Conservation (phyloP, 345 rosid genomes). For the Lenwebbia sp. region DNA sequence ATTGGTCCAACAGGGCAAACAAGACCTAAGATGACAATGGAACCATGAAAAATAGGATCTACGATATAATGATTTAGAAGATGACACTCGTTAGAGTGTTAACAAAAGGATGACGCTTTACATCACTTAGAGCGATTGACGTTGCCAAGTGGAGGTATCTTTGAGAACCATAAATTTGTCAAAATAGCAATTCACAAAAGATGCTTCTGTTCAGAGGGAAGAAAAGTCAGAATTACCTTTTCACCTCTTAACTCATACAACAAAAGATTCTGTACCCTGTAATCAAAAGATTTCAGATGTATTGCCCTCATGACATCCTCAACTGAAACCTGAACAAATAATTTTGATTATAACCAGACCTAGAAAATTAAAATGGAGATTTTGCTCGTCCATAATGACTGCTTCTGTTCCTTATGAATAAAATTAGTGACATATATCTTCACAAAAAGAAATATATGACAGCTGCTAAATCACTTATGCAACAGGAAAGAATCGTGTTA, state of each 20-base stretch:
- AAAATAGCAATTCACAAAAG: neutral
- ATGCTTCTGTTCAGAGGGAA: neutral
- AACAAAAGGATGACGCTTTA: neutral
- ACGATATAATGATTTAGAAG: neutral
- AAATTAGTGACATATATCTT: neutral
- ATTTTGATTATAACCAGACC: neutral
- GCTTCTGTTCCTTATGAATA: neutral
- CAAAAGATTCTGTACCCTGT: constrained; percentile 74
- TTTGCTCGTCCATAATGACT: neutral
- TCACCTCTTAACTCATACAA: constrained; percentile 64
- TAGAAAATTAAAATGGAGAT: neutral
- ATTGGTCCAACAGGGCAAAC: neutral
- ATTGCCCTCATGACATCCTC: constrained; percentile 74
- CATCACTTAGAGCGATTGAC: neutral
- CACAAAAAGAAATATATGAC: neutral
- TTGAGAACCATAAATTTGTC: neutral
- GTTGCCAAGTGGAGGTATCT: neutral
- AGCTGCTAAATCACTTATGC: neutral
- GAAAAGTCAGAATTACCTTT: constrained; percentile 20
- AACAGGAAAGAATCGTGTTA: neutral
- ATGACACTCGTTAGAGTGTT: neutral
- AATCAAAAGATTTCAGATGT: constrained; percentile 82
- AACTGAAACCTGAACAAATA: constrained; percentile 29
- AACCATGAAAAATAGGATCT: neutral
- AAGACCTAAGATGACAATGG: neutral